These are phyloP conservation scores for Mucor sp. DNA, from an alignment of 371 early-diverging fungal species.

Conservation along the genomic window DNA sequence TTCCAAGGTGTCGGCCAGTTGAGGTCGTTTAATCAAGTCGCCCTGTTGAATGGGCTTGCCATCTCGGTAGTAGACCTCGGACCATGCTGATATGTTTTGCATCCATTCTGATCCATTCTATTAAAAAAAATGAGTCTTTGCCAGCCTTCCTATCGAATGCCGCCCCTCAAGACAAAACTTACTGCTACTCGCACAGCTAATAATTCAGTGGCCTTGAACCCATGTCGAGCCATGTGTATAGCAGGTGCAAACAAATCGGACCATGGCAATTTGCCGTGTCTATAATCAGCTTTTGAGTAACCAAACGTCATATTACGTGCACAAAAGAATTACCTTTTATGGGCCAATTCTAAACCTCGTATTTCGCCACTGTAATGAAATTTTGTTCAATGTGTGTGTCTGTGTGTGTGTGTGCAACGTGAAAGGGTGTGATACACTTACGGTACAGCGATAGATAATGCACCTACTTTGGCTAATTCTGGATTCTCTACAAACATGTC, in stretches of 20 bases:
- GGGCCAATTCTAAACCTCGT: slow-evolving; percentile 84
- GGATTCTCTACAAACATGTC: slow-evolving; percentile 78
- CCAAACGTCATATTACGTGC: not conserved
- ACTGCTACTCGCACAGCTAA: slow-evolving; percentile 60
- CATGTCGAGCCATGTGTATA: slow-evolving; percentile 78
- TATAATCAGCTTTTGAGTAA: slow-evolving; percentile 12
- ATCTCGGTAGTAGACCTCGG: slow-evolving; percentile 68
- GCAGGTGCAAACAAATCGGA: slow-evolving; percentile 79
- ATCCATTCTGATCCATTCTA: slow-evolving; percentile 38
- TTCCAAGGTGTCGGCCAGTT: slow-evolving; percentile 82
- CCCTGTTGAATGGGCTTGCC: slow-evolving; percentile 68
- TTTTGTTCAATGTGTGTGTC: not conserved
- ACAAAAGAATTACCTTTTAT: slow-evolving; percentile 49
- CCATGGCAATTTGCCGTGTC: slow-evolving; percentile 90
- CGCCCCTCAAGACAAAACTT: no score
- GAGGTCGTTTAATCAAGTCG: slow-evolving; percentile 72
- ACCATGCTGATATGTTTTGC: slow-evolving; percentile 41
- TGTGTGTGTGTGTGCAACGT: not conserved
- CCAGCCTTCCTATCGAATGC: no score
- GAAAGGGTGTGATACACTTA: slow-evolving; percentile 34
- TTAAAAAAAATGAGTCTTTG: no score
- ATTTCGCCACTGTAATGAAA: slow-evolving; percentile 76
- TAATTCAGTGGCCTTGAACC: slow-evolving; percentile 69
- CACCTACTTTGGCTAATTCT: slow-evolving; percentile 71
- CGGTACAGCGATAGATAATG: slow-evolving; percentile 90